Percentiles rank a stretch among this genome's conserved stretches.
Conservation (phyloP, 2,329 filamentous ascomycete species). For the Boeremia exigua region DNA sequence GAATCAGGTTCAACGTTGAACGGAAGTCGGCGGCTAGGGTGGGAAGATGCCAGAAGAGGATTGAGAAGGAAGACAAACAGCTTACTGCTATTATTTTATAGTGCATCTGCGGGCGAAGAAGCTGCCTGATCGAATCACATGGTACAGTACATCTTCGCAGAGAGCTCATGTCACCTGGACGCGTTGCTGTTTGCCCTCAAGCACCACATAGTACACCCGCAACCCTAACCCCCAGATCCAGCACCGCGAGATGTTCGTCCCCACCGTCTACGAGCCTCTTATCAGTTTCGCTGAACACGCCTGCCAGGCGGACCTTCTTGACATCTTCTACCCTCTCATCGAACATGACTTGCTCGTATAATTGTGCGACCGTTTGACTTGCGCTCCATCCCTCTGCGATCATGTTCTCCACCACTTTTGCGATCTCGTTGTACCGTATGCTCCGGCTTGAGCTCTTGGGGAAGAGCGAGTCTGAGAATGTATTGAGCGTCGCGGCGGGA, state of each 20-base stretch:
- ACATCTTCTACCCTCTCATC: constrained; percentile 83
- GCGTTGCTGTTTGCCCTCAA: neutral
- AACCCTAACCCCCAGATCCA: constrained; percentile 84
- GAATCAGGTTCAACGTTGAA: neutral
- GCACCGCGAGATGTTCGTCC: constrained; percentile 89
- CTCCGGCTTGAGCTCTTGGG: constrained; percentile 58
- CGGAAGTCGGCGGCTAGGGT: neutral
- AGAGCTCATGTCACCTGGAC: too few species aligned
- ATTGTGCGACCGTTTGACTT: constrained; percentile 80
- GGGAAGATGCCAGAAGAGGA: neutral
- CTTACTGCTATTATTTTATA: neutral
- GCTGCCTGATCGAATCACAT: neutral
- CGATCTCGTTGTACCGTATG: constrained; percentile 71
- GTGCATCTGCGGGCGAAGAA: neutral
- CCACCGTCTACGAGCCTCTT: constrained; percentile 93
- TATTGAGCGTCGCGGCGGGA: constrained; percentile 73
- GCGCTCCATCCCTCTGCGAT: constrained; percentile 98
- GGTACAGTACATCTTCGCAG: neutral
- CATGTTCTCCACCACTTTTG: constrained; percentile 84
- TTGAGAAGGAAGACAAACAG: neutral
- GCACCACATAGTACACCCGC: constrained; percentile 68
- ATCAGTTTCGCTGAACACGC: constrained; percentile 91
- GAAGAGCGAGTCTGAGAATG: constrained; percentile 76
- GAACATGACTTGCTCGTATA: constrained; percentile 82
- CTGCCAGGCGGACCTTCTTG: constrained; percentile 89